These are phyloP conservation scores for Iberis pinnata DNA, from an alignment of 345 rosid species.

Conservation along the genomic window DNA sequence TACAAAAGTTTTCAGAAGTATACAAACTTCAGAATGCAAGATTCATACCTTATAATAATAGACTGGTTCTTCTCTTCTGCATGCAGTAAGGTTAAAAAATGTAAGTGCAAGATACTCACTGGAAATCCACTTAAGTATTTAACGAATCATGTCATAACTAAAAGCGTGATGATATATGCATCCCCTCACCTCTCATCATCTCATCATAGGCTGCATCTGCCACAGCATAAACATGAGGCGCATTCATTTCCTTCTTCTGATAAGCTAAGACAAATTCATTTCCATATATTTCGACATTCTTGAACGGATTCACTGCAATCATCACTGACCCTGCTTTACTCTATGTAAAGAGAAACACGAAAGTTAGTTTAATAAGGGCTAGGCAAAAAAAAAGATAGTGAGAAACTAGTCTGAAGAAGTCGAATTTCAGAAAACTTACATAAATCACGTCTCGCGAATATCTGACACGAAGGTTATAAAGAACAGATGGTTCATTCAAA, in stretches of 20 bases:
- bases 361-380: conserved; percentile 18
- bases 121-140: neutral
- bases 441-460: conserved; percentile 66
- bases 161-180: neutral
- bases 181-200: conserved; percentile 79
- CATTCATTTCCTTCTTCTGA: conserved; percentile 46
- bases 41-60: conserved; percentile 67
- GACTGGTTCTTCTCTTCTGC: conserved; percentile 82
- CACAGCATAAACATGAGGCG: conserved; percentile 73
- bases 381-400: conserved; percentile 1
- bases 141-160: neutral
- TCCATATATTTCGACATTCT: conserved; percentile 55
- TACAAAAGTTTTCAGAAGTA: neutral
- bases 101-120: neutral
- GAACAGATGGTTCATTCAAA: conserved; percentile 90
- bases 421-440: conserved; percentile 45
- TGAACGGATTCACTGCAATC: conserved; percentile 83
- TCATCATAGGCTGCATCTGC: conserved; percentile 67
- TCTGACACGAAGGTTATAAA: conserved; percentile 77
- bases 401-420: conserved; percentile 8
- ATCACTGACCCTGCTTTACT: conserved; percentile 87
- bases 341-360: conserved; percentile 34
- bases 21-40: neutral
- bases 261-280: conserved; percentile 41
- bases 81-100: neutral